Conservation (phyloP, 129 eudicot genomes). For the Glebionis coronaria region DNA sequence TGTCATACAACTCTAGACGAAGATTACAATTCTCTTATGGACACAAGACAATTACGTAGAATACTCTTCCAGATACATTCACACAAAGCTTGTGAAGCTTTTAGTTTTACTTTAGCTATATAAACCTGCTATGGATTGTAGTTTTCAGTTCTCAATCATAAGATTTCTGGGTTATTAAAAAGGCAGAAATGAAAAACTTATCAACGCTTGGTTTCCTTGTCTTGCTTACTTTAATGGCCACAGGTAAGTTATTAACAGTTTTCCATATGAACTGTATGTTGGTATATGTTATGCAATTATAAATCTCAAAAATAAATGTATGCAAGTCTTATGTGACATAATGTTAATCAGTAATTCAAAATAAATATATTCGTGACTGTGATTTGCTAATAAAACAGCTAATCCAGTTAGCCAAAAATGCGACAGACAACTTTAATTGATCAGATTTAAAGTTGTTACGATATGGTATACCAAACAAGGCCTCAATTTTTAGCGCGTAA, state of each 20-base stretch:
- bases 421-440: no score
- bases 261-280: background rate
- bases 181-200: conserved; percentile 22
- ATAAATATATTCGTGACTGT: no score
- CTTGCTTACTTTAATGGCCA: conserved; percentile 18
- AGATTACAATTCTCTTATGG: no score
- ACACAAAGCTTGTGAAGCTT: conserved; percentile 12
- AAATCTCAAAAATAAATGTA: no score
- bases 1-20: no score
- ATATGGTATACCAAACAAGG: no score
- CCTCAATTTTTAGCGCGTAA: no score
- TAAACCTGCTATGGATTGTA: background rate
- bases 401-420: no score
- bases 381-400: no score
- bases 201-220: conserved; percentile 18
- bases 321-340: no score
- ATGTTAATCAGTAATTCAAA: no score
- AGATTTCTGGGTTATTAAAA: background rate
- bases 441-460: no score
- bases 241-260: conserved; percentile 18
- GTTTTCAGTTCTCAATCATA: background rate
- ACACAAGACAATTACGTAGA: background rate
- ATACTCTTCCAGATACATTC: background rate
- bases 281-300: background rate
- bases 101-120: background rate